Base-by-base conservation (phyloP, 352 stramenopile genomes). In the Globisporangium iwayamae region DNA sequence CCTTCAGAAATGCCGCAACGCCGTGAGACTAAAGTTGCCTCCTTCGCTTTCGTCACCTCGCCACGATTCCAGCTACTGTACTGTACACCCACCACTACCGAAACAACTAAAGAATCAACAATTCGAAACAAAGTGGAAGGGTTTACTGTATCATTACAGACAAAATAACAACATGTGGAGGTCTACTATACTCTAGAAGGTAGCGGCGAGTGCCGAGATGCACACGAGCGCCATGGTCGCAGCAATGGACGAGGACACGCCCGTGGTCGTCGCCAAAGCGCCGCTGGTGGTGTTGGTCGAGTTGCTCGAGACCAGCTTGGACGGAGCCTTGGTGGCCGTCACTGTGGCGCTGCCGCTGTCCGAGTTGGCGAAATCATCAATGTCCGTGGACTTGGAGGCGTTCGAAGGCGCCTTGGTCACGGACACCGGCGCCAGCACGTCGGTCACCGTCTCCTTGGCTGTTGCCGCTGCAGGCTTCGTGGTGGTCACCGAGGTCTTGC, bases 381-480 rank as follows among this genome's bases (percentile, higher is more conserved):
- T 57, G 51, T 22, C 34, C 16, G 30, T 57, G 51, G n/a, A 14
- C 8, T 34, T 57, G 30, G 51, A 57, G 14, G 50, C 50, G 30
- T 20, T 57, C 30, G 48, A 13, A 5, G 50, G 34, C 1, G 51
- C 14, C 30, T 51, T 51, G 45, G 51, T 57, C 8, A 18, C 51
- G 9, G 51, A 57, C 51, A 57, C 51, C 11, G 51, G 51, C 7
- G 51, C 51, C 13, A 57, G 30, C 51, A 57, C 51, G 18, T 57
- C 51, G 51, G 14, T 30, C 16, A 57, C 51, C 0, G 51, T 45
- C 51, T 56, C 50, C 50, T 56, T 56, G 16, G 51, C 20, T 14
- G 51, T 56, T 1, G 51, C n/a, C 3, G 69, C 72, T 2, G 63
- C 69, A 60, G 71, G 78, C 11, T 58, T 47, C 1, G 22, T 25